Evolutionary conservation across 169 alveolate species (phyloP).

Genomic region (Theileria parva): DNA sequence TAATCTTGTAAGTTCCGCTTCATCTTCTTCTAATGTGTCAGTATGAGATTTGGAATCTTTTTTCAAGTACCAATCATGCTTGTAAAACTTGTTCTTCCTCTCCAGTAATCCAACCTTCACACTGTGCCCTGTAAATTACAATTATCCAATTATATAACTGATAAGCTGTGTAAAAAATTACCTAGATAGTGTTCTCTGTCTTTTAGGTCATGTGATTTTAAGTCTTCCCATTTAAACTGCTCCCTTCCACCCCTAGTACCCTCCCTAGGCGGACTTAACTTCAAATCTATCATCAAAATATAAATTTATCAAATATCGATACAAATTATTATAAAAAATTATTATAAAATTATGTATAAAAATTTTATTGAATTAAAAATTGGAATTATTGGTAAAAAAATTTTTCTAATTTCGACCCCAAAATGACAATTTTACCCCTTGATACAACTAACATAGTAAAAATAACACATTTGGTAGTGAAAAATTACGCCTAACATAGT

Average conservation of each 20-base stretch:
- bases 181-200: slow-evolving; percentile 63
- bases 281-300: slow-evolving; percentile 46
- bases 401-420: not conserved
- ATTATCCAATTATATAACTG: not conserved
- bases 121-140: slow-evolving; percentile 32
- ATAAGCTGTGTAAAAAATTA: not conserved
- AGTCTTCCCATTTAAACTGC: slow-evolving; percentile 65
- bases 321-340: too few species aligned
- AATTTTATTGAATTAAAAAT: not conserved
- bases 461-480: too few species aligned
- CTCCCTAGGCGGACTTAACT: slow-evolving; percentile 62
- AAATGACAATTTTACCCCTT: too few species aligned
- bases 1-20: slow-evolving; percentile 24
- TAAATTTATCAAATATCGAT: too few species aligned
- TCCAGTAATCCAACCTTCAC: slow-evolving; percentile 52
- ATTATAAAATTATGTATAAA: too few species aligned
- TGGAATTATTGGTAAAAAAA: too few species aligned
- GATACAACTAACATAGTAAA: too few species aligned
- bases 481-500: too few species aligned
- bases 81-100: slow-evolving; percentile 39
- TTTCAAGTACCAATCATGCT: slow-evolving; percentile 65
- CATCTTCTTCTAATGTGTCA: slow-evolving; percentile 2
- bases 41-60: not conserved
- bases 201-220: slow-evolving; percentile 25
- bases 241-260: slow-evolving; percentile 62